Conservation (phyloP, 768 basidiomycete species). For the Phaeotremella skinneri region DNA sequence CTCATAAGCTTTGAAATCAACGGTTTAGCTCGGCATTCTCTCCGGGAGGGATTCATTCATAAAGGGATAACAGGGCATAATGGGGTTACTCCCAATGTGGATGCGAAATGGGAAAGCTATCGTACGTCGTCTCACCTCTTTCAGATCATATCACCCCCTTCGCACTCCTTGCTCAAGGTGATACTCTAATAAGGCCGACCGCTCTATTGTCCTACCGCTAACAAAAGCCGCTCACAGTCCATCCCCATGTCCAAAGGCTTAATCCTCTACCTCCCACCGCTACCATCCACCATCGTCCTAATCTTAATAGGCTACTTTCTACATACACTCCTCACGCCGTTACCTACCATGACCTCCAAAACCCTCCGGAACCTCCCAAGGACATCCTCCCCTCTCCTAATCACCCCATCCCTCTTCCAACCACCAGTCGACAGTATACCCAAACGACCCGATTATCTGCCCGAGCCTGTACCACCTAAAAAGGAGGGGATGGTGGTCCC, state of each 20-base stretch:
- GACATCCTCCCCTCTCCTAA: conserved; percentile 27
- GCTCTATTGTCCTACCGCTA: too few relatives aligned
- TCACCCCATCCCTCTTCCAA: conserved; percentile 27
- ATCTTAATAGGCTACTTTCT: conserved; percentile 5
- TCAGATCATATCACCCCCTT: conserved; percentile 12
- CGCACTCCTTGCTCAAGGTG: too few relatives aligned
- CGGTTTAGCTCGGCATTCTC: too few relatives aligned
- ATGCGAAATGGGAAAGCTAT: conserved; percentile 18
- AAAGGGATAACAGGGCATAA: neutral
- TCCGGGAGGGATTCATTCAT: neutral
- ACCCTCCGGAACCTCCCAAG: neutral
- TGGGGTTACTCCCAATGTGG: conserved; percentile 22
- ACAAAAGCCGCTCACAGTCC: too few relatives aligned
- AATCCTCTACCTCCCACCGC: neutral
- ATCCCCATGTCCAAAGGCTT: conserved; percentile 1
- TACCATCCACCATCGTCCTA: conserved; percentile 1
- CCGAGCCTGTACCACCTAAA: conserved; percentile 34
- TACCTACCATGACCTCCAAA: neutral
- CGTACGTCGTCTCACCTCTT: conserved; percentile 14
- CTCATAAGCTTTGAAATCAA: too few relatives aligned
- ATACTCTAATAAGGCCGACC: too few relatives aligned
- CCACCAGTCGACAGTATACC: conserved; percentile 18
- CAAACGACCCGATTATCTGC: conserved; percentile 28
- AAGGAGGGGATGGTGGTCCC: conserved; percentile 43
- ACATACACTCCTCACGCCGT: neutral